phyloP scores from a whole-genome alignment of 805 yeast genomes.

The Saccharomyces eubayanus region DNA sequence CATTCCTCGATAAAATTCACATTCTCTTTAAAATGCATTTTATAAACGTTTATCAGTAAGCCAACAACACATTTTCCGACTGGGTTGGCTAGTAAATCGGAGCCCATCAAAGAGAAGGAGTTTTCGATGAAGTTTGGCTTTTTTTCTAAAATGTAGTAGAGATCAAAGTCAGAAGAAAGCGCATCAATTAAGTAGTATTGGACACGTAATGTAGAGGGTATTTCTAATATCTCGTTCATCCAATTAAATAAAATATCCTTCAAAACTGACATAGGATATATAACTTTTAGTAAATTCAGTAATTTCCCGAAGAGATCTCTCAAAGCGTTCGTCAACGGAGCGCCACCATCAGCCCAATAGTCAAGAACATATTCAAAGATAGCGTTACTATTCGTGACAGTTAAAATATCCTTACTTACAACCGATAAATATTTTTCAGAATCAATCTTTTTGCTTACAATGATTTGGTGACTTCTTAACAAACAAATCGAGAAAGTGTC shows the following conservation, averaged over 20 bases:
- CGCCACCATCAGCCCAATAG: conserved; percentile 62
- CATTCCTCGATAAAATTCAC: conserved; percentile 29
- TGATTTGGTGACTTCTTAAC: conserved; percentile 42
- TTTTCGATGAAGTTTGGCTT: conserved; percentile 41
- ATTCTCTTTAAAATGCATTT: conserved; percentile 19
- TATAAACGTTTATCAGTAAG: conserved; percentile 32
- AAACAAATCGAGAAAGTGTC: conserved; percentile 64
- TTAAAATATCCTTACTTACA: conserved; percentile 11
- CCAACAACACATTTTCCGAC: conserved; percentile 49
- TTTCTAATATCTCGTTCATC: conserved; percentile 37
- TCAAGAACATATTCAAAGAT: conserved; percentile 51
- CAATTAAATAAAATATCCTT: conserved; percentile 34
- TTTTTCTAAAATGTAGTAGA: conserved; percentile 33
- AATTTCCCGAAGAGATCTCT: conserved; percentile 52
- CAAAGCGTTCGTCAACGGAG: conserved; percentile 63
- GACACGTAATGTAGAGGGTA: conserved; percentile 49
- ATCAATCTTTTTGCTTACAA: conserved; percentile 13
- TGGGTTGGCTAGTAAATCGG: conserved; percentile 58
- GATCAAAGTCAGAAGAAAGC: conserved; percentile 42
- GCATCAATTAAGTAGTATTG: conserved; percentile 53
- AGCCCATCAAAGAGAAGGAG: conserved; percentile 42
- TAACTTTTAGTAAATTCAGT: conserved; percentile 33
- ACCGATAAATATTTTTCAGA: conserved; percentile 6
- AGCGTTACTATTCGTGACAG: conserved; percentile 20
- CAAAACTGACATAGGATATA: conserved; percentile 14